Evolutionary conservation across 2,329 filamentous ascomycete genomes (phyloP).

Genomic region (Cordyceps javanica): DNA sequence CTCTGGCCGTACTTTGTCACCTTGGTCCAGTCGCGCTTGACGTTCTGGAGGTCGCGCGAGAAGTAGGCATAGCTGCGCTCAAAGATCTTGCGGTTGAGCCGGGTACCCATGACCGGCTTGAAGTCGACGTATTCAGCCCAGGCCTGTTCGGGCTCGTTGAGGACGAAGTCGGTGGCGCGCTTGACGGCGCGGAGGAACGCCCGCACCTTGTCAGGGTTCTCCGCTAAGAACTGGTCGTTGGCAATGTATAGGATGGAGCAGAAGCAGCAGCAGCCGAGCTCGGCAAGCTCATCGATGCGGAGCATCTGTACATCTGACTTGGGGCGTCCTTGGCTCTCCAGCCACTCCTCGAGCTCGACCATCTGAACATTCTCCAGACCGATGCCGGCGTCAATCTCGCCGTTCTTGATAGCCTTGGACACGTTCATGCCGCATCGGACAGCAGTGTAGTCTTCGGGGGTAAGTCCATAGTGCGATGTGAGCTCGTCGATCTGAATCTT

Average conservation of each 20-base stretch:
- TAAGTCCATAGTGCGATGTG: slow-evolving; percentile 71
- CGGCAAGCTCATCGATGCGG: slow-evolving; percentile 72
- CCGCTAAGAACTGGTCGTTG: slow-evolving; percentile 63
- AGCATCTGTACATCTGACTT: slow-evolving; percentile 71
- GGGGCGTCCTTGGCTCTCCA: slow-evolving; percentile 54
- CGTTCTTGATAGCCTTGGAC: slow-evolving; percentile 66
- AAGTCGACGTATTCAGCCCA: slow-evolving; percentile 65
- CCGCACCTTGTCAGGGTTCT: slow-evolving; percentile 58
- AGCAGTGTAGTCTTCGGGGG: slow-evolving; percentile 65
- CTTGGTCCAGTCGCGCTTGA: slow-evolving; percentile 68
- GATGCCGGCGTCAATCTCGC: slow-evolving; percentile 67
- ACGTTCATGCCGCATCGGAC: slow-evolving; percentile 79
- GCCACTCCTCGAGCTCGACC: slow-evolving; percentile 76
- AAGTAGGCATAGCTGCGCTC: slow-evolving; percentile 75
- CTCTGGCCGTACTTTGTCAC: slow-evolving; percentile 72
- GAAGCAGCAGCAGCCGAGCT: slow-evolving; percentile 79
- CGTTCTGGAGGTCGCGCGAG: slow-evolving; percentile 68
- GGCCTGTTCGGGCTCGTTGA: slow-evolving; percentile 54
- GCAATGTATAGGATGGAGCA: slow-evolving; percentile 76
- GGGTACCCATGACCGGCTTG: slow-evolving; percentile 63
- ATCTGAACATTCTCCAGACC: slow-evolving; percentile 78
- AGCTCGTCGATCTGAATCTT: slow-evolving; percentile 82
- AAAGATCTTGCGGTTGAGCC: slow-evolving; percentile 71
- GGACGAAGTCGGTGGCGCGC: slow-evolving; percentile 65
- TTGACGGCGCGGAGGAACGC: slow-evolving; percentile 70